Conservation (phyloP, 352 stramenopile genomes). For the Globisporangium lucens region DNA sequence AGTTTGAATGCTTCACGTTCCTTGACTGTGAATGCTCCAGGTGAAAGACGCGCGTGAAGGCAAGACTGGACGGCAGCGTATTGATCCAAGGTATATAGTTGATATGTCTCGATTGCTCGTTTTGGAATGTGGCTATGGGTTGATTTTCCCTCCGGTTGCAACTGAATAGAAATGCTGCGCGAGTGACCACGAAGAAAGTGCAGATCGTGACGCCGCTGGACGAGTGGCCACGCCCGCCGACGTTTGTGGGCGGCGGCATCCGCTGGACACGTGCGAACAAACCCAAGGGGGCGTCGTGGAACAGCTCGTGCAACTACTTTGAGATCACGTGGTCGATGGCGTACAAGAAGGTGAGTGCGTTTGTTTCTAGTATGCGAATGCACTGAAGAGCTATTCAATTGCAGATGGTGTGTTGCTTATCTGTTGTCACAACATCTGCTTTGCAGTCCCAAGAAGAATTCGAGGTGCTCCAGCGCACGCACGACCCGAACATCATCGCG, state of each 20-base stretch:
- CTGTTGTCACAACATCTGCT: not conserved
- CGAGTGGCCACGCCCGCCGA: conserved; percentile 81
- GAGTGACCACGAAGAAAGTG: conserved; percentile 70
- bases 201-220: conserved; percentile 73
- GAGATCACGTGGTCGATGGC: conserved; percentile 84
- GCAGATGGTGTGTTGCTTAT: not conserved
- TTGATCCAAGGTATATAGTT: conserved; percentile 47
- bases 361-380: not conserved
- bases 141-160: not conserved
- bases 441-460: conserved; percentile 77
- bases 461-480: conserved; percentile 71
- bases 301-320: conserved; percentile 72
- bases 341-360: conserved; percentile 76
- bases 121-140: not conserved
- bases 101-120: not conserved
- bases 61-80: conserved; percentile 36
- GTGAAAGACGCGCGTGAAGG: conserved; percentile 60
- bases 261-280: conserved; percentile 84
- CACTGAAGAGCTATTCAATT: not conserved
- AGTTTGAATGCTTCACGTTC: not conserved
- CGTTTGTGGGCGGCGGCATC: conserved; percentile 83
- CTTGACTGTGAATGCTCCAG: conserved; percentile 21
- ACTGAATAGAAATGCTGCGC: conserved; percentile 42
- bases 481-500: conserved; percentile 79
- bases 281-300: conserved; percentile 60